Percentiles rank a stretch among this genome's conserved stretches.
Conservation (phyloP, 139 green algal genomes). For the Chlamydomonas asymmetrica region DNA sequence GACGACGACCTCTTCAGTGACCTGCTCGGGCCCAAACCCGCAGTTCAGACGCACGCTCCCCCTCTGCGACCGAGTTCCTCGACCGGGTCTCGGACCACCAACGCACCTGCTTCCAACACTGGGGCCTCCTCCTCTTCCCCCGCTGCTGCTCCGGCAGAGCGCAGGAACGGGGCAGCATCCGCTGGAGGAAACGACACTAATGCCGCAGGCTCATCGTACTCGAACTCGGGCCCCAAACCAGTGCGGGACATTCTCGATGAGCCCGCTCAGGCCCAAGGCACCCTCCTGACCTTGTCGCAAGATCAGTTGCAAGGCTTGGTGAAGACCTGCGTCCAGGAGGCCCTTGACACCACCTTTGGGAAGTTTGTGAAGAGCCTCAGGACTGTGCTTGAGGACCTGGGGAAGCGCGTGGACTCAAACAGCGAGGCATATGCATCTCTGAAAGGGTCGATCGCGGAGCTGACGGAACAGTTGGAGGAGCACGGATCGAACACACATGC, state of each 20-base stretch:
- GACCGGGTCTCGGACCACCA: background rate
- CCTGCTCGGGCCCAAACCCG: slow-evolving; percentile 11
- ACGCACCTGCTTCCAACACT: background rate
- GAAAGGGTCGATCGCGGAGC: slow-evolving; percentile 3
- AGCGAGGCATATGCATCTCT: too few relatives aligned
- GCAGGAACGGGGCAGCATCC: background rate
- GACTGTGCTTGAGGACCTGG: slow-evolving; percentile 61
- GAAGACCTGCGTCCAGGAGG: slow-evolving; percentile 26
- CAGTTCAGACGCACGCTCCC: too few relatives aligned
- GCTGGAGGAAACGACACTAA: background rate
- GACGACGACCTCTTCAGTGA: slow-evolving; percentile 35
- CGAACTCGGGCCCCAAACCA: background rate
- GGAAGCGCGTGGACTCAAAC: slow-evolving; percentile 37
- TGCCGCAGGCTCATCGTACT: background rate
- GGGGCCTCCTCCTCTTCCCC: background rate
- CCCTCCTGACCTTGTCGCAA: slow-evolving; percentile 1
- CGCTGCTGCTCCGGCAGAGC: background rate
- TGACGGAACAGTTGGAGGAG: slow-evolving; percentile 31
- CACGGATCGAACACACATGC: slow-evolving; percentile 21
- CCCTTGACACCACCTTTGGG: slow-evolving; percentile 46
- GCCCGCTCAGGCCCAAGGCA: too few relatives aligned
- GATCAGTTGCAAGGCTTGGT: slow-evolving; percentile 44
- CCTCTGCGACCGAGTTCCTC: too few relatives aligned
- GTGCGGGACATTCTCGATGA: background rate
- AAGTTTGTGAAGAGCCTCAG: slow-evolving; percentile 62